Percentiles rank a stretch among this genome's conserved stretches.
Conservation (phyloP, 106 monocot species). For the Phalaenopsis equestris region DNA sequence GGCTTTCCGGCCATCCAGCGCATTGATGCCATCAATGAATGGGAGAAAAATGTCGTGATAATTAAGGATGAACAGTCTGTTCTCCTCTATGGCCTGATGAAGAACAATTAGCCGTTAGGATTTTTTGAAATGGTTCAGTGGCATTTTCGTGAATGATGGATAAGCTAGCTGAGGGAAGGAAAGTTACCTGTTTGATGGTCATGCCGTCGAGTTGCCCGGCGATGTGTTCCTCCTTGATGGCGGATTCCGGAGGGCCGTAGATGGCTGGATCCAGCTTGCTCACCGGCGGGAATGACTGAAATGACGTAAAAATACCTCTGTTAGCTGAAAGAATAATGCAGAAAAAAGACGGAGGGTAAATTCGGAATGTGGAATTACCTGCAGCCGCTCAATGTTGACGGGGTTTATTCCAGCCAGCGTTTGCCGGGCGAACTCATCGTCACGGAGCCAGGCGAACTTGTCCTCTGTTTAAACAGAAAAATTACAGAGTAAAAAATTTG, state of each 20-base stretch:
- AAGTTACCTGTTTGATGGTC: slow-evolving; percentile 65
- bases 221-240: slow-evolving; percentile 83
- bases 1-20: slow-evolving; percentile 63
- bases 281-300: slow-evolving; percentile 67
- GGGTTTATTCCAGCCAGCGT: slow-evolving; percentile 88
- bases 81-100: slow-evolving; percentile 60
- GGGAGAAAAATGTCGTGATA: slow-evolving; percentile 83
- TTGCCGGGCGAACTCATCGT: slow-evolving; percentile 90
- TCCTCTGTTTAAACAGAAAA: slow-evolving; percentile 50
- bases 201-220: slow-evolving; percentile 67
- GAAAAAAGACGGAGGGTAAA: background rate
- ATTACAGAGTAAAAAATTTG: too few relatives aligned
- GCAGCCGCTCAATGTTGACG: slow-evolving; percentile 66
- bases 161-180: too few relatives aligned
- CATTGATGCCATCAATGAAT: slow-evolving; percentile 78
- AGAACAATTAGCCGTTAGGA: too few relatives aligned
- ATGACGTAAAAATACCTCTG: slow-evolving; percentile 2
- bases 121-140: too few relatives aligned
- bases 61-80: slow-evolving; percentile 73
- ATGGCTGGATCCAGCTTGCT: slow-evolving; percentile 80
- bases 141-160: too few relatives aligned
- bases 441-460: slow-evolving; percentile 91
- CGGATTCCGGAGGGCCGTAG: slow-evolving; percentile 76
- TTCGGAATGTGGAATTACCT: slow-evolving; percentile 19
- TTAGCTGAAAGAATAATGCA: background rate